Base-by-base conservation (phyloP, 768 basidiomycete genomes). In the Chalciporus pseudorubinellus region DNA sequence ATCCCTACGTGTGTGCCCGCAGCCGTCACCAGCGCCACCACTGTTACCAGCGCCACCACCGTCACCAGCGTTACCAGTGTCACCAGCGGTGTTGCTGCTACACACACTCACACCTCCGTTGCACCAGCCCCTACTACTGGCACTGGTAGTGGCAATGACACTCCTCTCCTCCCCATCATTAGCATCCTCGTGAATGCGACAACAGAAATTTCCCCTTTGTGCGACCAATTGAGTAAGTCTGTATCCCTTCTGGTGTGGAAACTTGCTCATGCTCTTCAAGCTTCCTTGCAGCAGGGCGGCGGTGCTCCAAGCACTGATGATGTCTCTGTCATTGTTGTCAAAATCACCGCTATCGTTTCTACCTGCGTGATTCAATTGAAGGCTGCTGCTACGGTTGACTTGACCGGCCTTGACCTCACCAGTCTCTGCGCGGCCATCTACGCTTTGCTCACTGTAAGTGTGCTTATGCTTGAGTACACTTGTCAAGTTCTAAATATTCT, bases 151-250 rank as follows among this genome's bases (percentile, higher is more conserved):
- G 34, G 34, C 10, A n/a, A 45, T 20, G 42, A 40, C 8, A 19
- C 20, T 12, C 1, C 46, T 20, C 41, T 52, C 12, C 50, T 51
- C n/a, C 31, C 44, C 18, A 6, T 60, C 46, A 49, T 61, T 3
- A 4, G 0, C n/a, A 39, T 44, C 46, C 9, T 55, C 16, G 9
- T 1, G 1, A 39, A 49, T 0, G 51, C 57, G 0, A 50, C 50
- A 1, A 0, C 24, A 0, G 1, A 39, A 1, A 26, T 56, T 1
- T 4, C 26, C 3, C n/a, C 33, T 10, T 13, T 45, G 13, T 16
- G 8, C 4, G 22, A 11, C 1, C n/a, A 55, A 6, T 20, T 63
- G 16, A 6, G 58, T 57, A 34, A 0, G 57, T 39, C 2, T 0
- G 0, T 20, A 6, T 3, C 3, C 20, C n/a, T 1, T 21, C 8